Base-by-base conservation (phyloP, 2,329 filamentous ascomycete genomes). In the Pseudogymnoascus sp. region DNA sequence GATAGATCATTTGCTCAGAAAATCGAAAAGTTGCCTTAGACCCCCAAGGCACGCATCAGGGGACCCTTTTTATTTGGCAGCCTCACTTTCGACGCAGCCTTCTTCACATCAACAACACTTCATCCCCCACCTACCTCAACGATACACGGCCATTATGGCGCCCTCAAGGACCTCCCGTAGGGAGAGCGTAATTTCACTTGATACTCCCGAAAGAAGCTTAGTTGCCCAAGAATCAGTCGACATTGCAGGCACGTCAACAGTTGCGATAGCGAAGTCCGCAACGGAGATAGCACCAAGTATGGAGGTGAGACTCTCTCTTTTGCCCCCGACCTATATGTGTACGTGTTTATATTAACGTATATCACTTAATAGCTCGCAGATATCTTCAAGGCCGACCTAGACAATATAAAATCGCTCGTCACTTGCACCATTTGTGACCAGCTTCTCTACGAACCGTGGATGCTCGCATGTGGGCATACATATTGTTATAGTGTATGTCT, bases 371-470 rank as follows among this genome's bases (percentile, higher is more conserved):
- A 74, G 71, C 67, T 70, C 65, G 67, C 66, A n/a, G 35, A 63
- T 12, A 40, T 60, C 18, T 70, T 72, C 61, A 71, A 67, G 62
- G 59, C 76, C 52, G 84, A 88, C 72, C 80, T 89, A 52, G 81
- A 86, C 68, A 79, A 81, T 67, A 81, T 89, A 65, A 80, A 85
- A 66, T 76, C 75, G 31, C 78, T 87, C 33, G 76, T 88, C 68
- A 86, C 84, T 63, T 90, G 87, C 76, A 85, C 86, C 66, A 86
- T 90, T 65, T 90, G 87, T 73, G 83, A 88, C 67, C 81, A 83
- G 62, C 80, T 87, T 59, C 79, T 89, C 59, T 89, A 88, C 74
- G 86, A 89, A 72, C 87, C 87, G 1, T 90, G 85, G 74, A 87
- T 84, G 16, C 79, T 89, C 61, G 79, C 79, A 5, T 90, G 87